phyloP scores from a whole-genome alignment of 257 asterid species.

The Jacaranda mimosifolia region DNA sequence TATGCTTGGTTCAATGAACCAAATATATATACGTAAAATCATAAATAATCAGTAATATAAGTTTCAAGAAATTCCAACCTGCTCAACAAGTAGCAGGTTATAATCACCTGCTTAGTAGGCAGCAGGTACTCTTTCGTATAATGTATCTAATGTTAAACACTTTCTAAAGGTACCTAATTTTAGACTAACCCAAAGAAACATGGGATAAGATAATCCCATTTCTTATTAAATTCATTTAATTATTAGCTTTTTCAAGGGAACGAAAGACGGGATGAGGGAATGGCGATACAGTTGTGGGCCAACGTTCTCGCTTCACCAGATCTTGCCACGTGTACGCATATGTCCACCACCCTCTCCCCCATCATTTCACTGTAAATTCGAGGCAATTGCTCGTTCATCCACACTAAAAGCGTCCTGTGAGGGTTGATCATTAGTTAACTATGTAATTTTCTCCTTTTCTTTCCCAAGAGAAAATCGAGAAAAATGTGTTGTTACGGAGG shows the following conservation, averaged over 20 bases:
- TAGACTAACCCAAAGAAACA: too few relatives aligned
- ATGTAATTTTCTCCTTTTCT: background rate
- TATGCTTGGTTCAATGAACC: too few relatives aligned
- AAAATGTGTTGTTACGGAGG: conserved; percentile 80
- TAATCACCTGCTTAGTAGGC: too few relatives aligned
- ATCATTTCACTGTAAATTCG: conserved; percentile 48
- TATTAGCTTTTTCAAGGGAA: background rate
- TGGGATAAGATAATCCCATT: too few relatives aligned
- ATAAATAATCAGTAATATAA: too few relatives aligned
- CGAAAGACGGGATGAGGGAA: background rate
- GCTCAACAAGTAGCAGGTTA: too few relatives aligned
- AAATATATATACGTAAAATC: too few relatives aligned
- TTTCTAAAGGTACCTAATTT: too few relatives aligned
- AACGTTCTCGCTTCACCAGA: conserved; percentile 17
- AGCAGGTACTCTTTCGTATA: too few relatives aligned
- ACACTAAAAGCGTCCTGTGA: background rate
- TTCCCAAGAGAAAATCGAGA: background rate
- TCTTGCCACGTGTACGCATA: conserved; percentile 64
- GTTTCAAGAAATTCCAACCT: too few relatives aligned
- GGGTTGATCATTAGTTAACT: background rate
- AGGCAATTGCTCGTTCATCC: background rate
- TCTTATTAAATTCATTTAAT: background rate
- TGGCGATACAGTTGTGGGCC: conserved; percentile 16
- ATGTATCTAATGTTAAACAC: too few relatives aligned
- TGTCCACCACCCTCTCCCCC: conserved; percentile 10